Percentiles rank a stretch among this genome's conserved stretches.
Conservation (phyloP, 495 filamentous ascomycete species). For the Corynascus novoguineensis region DNA sequence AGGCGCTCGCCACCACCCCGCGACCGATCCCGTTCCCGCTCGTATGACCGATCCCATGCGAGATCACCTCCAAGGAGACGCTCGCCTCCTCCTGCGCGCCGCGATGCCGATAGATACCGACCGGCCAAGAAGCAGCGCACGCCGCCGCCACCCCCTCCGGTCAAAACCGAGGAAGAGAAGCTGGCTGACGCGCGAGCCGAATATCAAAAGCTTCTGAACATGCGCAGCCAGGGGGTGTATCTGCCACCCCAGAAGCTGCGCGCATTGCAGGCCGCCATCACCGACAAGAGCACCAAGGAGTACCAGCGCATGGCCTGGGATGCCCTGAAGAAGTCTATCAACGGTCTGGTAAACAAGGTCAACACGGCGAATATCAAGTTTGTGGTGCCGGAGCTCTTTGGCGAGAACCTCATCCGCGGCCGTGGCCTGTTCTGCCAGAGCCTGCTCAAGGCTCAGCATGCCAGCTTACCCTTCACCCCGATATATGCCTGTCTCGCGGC, state of each 20-base stretch:
- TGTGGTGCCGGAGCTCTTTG: conserved; percentile 92
- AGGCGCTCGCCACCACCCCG: neutral
- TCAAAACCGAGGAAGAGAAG: conserved; percentile 77
- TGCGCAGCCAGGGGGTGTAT: conserved; percentile 91
- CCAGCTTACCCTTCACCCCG: conserved; percentile 91
- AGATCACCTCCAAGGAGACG: conserved; percentile 25
- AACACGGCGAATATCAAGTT: conserved; percentile 96
- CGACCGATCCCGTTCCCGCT: conserved; percentile 13
- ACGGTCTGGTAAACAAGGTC: conserved; percentile 97
- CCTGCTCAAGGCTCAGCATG: conserved; percentile 95
- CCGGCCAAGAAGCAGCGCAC: conserved; percentile 31
- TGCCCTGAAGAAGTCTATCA: conserved; percentile 96
- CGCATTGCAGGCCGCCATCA: conserved; percentile 92
- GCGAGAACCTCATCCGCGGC: conserved; percentile 87
- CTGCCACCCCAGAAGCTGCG: conserved; percentile 88
- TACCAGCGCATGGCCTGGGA: conserved; percentile 99
- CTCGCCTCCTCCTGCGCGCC: conserved; percentile 23
- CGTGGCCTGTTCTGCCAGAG: conserved; percentile 88
- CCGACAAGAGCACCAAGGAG: conserved; percentile 91
- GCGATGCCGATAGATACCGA: conserved; percentile 43
- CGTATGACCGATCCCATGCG: conserved; percentile 10
- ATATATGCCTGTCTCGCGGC: conserved; percentile 93
- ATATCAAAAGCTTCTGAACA: conserved; percentile 81
- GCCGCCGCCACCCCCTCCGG: conserved; percentile 47
- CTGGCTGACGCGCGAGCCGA: conserved; percentile 75